Conservation (phyloP, 805 yeast genomes). For the Candida hispaniensis region DNA sequence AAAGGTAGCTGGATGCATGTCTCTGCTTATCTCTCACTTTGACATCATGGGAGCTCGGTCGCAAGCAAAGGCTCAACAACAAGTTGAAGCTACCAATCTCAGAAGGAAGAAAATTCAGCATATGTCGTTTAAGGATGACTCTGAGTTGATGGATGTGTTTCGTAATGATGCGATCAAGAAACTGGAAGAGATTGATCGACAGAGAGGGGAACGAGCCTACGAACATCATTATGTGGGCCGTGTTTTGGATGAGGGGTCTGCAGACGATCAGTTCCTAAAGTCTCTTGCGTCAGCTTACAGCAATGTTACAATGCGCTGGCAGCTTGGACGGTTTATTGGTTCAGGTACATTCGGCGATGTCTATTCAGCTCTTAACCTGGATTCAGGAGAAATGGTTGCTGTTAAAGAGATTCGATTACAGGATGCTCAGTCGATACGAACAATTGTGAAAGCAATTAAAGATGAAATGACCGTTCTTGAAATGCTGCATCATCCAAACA, state of each 20-base stretch:
- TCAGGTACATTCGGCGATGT: constrained; percentile 96
- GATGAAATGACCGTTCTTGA: constrained; percentile 96
- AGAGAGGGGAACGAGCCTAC: constrained; percentile 31
- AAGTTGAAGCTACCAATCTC: constrained; percentile 30
- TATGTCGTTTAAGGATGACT: constrained; percentile 44
- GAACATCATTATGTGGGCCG: constrained; percentile 61
- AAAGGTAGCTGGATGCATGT: constrained; percentile 90
- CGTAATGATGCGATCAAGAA: constrained; percentile 59
- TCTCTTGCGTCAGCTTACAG: constrained; percentile 82
- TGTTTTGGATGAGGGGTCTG: constrained; percentile 77
- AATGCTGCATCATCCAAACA: constrained; percentile 90
- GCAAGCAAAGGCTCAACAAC: constrained; percentile 41
- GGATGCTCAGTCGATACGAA: constrained; percentile 73
- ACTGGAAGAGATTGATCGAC: constrained; percentile 51
- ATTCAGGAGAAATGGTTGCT: constrained; percentile 93
- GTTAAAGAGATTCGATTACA: constrained; percentile 91
- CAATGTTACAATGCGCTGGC: constrained; percentile 91
- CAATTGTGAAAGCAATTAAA: constrained; percentile 76
- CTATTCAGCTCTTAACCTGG: constrained; percentile 82
- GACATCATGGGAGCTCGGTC: constrained; percentile 98
- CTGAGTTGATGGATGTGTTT: constrained; percentile 44
- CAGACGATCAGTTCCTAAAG: constrained; percentile 77
- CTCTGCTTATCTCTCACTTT: constrained; percentile 84
- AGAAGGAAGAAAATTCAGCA: constrained; percentile 28
- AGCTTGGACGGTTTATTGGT: constrained; percentile 85